These are phyloP conservation scores for Phytophthora pinifolia DNA, from an alignment of 352 stramenopile species.

Conservation along the genomic window DNA sequence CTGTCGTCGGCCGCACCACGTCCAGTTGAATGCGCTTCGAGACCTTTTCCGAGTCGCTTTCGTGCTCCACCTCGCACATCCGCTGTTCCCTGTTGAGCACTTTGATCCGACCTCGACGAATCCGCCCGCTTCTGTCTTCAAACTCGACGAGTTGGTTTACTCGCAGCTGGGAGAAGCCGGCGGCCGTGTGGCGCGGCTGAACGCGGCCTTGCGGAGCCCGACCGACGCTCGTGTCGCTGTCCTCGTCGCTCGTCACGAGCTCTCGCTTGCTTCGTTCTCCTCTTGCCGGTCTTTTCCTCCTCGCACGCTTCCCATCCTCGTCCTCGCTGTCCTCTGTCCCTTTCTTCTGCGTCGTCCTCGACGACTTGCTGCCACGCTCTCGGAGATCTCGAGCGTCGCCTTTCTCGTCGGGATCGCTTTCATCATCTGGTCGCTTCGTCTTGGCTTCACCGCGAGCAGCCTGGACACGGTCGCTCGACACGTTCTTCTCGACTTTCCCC, in stretches of 20 bases:
- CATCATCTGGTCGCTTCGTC: slow-evolving; percentile 8
- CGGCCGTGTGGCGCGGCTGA: slow-evolving; percentile 6
- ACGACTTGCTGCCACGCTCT: slow-evolving; percentile 8
- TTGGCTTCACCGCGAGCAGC: slow-evolving; percentile 18
- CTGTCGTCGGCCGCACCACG: slow-evolving; percentile 29
- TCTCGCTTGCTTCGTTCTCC: slow-evolving; percentile 34
- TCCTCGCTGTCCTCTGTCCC: slow-evolving; percentile 9
- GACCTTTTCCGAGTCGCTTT: slow-evolving; percentile 47
- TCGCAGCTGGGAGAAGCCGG: slow-evolving; percentile 30
- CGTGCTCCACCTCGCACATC: slow-evolving; percentile 62
- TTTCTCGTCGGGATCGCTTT: slow-evolving; percentile 17
- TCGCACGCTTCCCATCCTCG: slow-evolving; percentile 19
- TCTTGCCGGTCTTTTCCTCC: slow-evolving; percentile 33
- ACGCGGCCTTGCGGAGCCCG: slow-evolving; percentile 5
- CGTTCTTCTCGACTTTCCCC: slow-evolving; percentile 40
- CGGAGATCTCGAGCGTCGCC: slow-evolving; percentile 25
- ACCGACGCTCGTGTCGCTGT: slow-evolving; percentile 18
- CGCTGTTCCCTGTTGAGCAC: slow-evolving; percentile 41
- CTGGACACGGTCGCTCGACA: slow-evolving; percentile 26
- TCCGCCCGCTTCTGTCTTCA: slow-evolving; percentile 41
- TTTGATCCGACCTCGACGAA: slow-evolving; percentile 51
- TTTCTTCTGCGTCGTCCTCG: slow-evolving; percentile 19
- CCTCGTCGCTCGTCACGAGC: slow-evolving; percentile 39
- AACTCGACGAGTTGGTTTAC: slow-evolving; percentile 62
- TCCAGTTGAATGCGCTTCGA: slow-evolving; percentile 48